Evolutionary conservation across 768 basidiomycete genomes (phyloP), one percentile per base, ranked within the genome.

Genomic region (Calocera viscosa): DNA sequence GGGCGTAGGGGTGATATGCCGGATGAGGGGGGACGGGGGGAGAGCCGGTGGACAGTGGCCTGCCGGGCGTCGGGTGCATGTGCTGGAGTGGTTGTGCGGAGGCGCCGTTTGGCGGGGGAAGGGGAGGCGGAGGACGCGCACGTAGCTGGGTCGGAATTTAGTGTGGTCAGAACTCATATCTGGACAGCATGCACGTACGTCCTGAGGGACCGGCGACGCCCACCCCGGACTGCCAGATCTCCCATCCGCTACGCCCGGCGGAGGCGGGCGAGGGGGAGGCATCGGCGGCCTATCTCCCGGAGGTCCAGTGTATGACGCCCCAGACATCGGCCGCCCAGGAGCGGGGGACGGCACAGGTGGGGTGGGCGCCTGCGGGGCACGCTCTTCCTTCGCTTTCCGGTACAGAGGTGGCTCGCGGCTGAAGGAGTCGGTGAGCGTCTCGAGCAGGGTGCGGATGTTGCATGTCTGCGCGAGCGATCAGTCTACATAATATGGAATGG

Each of bases 351-450:
- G 39, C 16, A 34, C 22, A 1, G 69, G 69, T 1, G 71, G 71
- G 2, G 63, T 65, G 0, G 71, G 68, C 22, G 67, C 68, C 7
- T 67, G 64, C 14, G 69, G 66, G 26, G 53, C 53, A 8, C 53
- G 35, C 49, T 67, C 66, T 64, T 12, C 69, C 71, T 79, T 82
- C 17, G 91, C 87, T 76, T 88, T 92, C 34, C 94, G 86, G 74
- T 94, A 96, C 17, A 98, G 85, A 7, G 94, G 94, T 47, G 95
- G 94, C 53, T 86, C 82, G 33, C 80, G 80, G 24, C 91, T 94
- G 77, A 98, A 98, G 66, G 87, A 81, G 41, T 84, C 81, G 70
- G 89, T 87, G 79, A 97, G 82, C 22, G 86, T 85, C 69, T 89
- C 84, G 49, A 94, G 74, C 24, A 99, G 80, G 2, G 80, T 82